Percentiles rank a stretch among this genome's conserved stretches.
Evolutionary conservation across 352 stramenopile genomes (phyloP).

Genomic region (Globisporangium barbulae): DNA sequence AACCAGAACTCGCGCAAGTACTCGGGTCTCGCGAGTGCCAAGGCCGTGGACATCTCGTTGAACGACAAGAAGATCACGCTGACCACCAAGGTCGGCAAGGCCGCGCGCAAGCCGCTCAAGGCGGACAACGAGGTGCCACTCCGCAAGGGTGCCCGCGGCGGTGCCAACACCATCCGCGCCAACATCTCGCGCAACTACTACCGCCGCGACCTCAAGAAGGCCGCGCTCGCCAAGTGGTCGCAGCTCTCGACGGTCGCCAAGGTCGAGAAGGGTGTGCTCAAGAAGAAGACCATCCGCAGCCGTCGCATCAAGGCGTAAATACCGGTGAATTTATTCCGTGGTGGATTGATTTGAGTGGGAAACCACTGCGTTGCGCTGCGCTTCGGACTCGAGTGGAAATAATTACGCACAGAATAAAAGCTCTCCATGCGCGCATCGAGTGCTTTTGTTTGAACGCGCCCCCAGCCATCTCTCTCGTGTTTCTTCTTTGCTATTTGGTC

Average conservation of each 20-base stretch:
- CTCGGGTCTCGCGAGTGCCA: slow-evolving; percentile 92
- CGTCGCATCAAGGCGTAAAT: slow-evolving; percentile 79
- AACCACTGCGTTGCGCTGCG: background rate
- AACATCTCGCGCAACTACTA: slow-evolving; percentile 90
- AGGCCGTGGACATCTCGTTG: slow-evolving; percentile 90
- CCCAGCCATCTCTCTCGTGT: background rate
- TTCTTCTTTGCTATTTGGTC: background rate
- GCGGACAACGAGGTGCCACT: slow-evolving; percentile 69
- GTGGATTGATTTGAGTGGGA: slow-evolving; percentile 6
- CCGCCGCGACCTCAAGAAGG: slow-evolving; percentile 83
- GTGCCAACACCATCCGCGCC: slow-evolving; percentile 83
- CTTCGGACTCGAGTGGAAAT: slow-evolving; percentile 37
- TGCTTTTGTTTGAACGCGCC: slow-evolving; percentile 16
- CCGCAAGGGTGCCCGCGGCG: slow-evolving; percentile 79
- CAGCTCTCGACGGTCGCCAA: slow-evolving; percentile 84
- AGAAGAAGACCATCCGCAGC: slow-evolving; percentile 83
- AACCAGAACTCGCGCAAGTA: slow-evolving; percentile 97
- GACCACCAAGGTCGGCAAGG: slow-evolving; percentile 82
- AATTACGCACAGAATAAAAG: slow-evolving; percentile 30
- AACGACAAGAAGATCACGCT: slow-evolving; percentile 86
- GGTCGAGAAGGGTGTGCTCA: slow-evolving; percentile 86
- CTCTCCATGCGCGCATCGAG: slow-evolving; percentile 19
- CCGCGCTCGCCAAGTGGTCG: slow-evolving; percentile 83
- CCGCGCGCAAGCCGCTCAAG: slow-evolving; percentile 65
- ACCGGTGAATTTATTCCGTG: slow-evolving; percentile 12